Evolutionary conservation across 768 basidiomycete species (phyloP).

Genomic region (Lentinula boryana): DNA sequence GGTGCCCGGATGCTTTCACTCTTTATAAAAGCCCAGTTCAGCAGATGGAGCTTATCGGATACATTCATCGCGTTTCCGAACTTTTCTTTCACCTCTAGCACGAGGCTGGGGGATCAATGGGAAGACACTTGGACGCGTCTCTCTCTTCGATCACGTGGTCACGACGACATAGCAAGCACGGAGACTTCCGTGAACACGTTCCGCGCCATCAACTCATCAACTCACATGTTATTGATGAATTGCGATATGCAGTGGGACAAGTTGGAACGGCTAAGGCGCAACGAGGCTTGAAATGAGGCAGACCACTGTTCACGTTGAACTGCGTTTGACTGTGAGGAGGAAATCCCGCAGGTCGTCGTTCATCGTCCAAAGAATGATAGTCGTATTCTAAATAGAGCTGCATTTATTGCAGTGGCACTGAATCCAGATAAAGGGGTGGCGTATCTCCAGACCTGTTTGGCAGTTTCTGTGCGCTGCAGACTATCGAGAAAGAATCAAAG

Average conservation of each 20-base stretch:
- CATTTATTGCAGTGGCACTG: no score
- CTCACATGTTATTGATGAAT: not conserved
- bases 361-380: no score
- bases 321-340: not conserved
- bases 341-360: not conserved
- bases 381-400: no score
- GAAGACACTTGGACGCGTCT: not conserved
- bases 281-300: not conserved
- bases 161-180: slow-evolving; percentile 2
- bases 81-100: not conserved
- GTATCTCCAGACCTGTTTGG: no score
- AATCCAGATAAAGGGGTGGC: no score
- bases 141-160: not conserved
- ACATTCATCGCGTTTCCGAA: not conserved
- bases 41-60: not conserved
- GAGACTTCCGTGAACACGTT: not conserved
- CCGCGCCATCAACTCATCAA: not conserved
- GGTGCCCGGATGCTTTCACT: not conserved
- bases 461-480: no score
- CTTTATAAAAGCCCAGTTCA: not conserved
- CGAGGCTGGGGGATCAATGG: not conserved
- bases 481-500: no score
- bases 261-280: not conserved
- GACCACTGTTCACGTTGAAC: not conserved
- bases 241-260: not conserved